Evolutionary conservation across 768 basidiomycete species (phyloP).

Genomic region (Neoboletus brunneissimus): DNA sequence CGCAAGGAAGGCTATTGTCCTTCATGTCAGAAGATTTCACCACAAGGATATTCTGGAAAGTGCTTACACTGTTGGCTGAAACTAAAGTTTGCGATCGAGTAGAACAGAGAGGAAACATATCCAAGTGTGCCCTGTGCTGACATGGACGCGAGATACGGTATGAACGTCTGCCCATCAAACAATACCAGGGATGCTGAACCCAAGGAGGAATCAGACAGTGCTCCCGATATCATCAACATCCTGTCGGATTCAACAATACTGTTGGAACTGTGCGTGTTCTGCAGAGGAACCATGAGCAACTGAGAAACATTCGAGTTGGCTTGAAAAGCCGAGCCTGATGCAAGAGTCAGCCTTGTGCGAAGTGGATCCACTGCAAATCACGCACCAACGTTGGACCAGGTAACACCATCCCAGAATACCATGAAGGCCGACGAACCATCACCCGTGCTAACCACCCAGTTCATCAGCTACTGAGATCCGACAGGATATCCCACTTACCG

Average conservation of each 20-base stretch:
- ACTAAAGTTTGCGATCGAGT: conserved; percentile 73
- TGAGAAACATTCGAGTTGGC: conserved; percentile 70
- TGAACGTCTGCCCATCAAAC: conserved; percentile 79
- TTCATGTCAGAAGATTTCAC: conserved; percentile 2
- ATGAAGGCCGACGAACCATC: conserved; percentile 70
- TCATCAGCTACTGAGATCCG: not conserved
- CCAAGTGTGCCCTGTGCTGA: conserved; percentile 67
- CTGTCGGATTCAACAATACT: conserved; percentile 78
- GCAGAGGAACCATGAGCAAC: conserved; percentile 86
- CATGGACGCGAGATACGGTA: conserved; percentile 77
- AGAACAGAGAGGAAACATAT: conserved; percentile 74
- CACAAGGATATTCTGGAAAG: not conserved
- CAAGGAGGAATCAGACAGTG: conserved; percentile 61
- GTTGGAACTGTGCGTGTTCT: conserved; percentile 67
- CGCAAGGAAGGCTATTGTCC: conserved; percentile 72
- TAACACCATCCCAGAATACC: conserved; percentile 77
- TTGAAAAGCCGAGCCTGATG: conserved; percentile 52
- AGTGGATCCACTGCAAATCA: not conserved
- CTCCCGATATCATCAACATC: conserved; percentile 86
- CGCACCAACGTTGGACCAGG: conserved; percentile 70
- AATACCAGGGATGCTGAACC: conserved; percentile 83
- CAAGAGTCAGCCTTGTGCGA: not conserved
- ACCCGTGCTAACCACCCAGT: conserved; percentile 38
- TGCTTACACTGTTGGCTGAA: conserved; percentile 68
- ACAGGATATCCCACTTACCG: conserved; percentile 47